A percentile compares a stretch with the other conserved stretches of the same genome.
These are phyloP conservation scores for Penicillium angulare DNA, from an alignment of 495 filamentous ascomycete genomes.

Conservation along the genomic window DNA sequence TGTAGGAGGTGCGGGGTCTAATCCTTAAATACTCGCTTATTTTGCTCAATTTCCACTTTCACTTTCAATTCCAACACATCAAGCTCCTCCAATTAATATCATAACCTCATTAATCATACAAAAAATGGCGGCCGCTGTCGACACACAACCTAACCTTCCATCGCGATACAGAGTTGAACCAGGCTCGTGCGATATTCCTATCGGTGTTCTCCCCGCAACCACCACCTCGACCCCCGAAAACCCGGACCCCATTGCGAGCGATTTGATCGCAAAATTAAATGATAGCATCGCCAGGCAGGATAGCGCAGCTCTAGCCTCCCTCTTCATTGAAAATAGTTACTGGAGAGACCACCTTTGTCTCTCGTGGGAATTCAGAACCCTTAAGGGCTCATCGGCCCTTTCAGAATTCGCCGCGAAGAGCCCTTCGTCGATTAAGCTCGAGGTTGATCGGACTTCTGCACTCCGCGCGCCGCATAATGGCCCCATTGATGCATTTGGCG, in stretches of 20 bases:
- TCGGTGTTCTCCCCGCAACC: slow-evolving; percentile 34
- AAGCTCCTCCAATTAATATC: too few species aligned
- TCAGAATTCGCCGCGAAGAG: slow-evolving; percentile 41
- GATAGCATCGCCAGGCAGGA: slow-evolving; percentile 37
- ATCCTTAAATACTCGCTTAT: too few species aligned
- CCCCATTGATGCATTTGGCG: slow-evolving; percentile 48
- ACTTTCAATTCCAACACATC: too few species aligned
- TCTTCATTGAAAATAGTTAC: slow-evolving; percentile 50
- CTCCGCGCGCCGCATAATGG: slow-evolving; percentile 46
- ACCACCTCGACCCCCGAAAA: slow-evolving; percentile 36
- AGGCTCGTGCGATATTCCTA: slow-evolving; percentile 55
- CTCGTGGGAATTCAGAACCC: slow-evolving; percentile 48
- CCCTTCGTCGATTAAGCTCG: slow-evolving; percentile 40
- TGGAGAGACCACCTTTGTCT: slow-evolving; percentile 45
- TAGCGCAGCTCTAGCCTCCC: slow-evolving; percentile 19
- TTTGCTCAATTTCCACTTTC: too few species aligned
- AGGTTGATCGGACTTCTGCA: slow-evolving; percentile 47
- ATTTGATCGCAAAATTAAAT: slow-evolving; percentile 50
- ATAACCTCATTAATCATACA: too few species aligned
- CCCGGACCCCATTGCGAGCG: slow-evolving; percentile 42
- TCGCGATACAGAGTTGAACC: slow-evolving; percentile 58
- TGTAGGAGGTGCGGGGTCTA: too few species aligned
- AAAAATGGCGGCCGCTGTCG: slow-evolving; percentile 11
- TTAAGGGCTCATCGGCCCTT: slow-evolving; percentile 55
- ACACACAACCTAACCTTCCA: slow-evolving; percentile 11